Evolutionary conservation across 2,329 filamentous ascomycete species (phyloP).

Genomic region (Fusarium verrucosum): DNA sequence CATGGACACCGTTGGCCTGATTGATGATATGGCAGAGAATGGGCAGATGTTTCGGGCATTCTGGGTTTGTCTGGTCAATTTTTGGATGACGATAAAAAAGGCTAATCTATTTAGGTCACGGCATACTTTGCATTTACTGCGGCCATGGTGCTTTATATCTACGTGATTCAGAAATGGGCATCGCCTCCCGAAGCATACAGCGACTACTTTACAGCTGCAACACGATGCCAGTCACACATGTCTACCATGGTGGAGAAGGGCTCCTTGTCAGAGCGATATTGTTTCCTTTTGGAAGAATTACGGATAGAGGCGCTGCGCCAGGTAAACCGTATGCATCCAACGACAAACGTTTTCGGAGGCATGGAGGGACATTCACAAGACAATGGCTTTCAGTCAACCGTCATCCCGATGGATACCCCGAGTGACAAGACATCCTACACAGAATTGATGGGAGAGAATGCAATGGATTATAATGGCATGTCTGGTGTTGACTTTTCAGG

Average conservation of each 20-base stretch:
- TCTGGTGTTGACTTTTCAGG: constrained; percentile 33
- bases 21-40: constrained; percentile 37
- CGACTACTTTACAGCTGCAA: constrained; percentile 34
- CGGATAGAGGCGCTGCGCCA: constrained; percentile 38
- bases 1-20: constrained; percentile 34
- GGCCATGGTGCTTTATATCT: constrained; percentile 41
- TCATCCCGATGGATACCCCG: constrained; percentile 24
- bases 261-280: constrained; percentile 36
- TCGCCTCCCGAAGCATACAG: constrained; percentile 33
- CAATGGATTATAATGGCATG: constrained; percentile 40
- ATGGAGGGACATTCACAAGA: constrained; percentile 8
- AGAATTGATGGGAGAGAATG: constrained; percentile 30
- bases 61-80: constrained; percentile 11
- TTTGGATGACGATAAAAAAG: rapidly evolving
- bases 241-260: constrained; percentile 39
- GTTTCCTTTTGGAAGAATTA: constrained; percentile 38
- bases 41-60: constrained; percentile 40
- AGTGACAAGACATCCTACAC: constrained; percentile 37
- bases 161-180: constrained; percentile 41
- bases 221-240: constrained; percentile 38
- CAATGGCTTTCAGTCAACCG: constrained; percentile 15
- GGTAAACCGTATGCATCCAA: constrained; percentile 33
- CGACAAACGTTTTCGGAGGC: neutral
- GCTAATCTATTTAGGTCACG: constrained; percentile 32
- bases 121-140: constrained; percentile 43